A percentile compares a stretch with the other conserved stretches of the same genome.
Evolutionary conservation across 768 basidiomycete genomes (phyloP).

Genomic region (Coprinopsis marcescibilis): DNA sequence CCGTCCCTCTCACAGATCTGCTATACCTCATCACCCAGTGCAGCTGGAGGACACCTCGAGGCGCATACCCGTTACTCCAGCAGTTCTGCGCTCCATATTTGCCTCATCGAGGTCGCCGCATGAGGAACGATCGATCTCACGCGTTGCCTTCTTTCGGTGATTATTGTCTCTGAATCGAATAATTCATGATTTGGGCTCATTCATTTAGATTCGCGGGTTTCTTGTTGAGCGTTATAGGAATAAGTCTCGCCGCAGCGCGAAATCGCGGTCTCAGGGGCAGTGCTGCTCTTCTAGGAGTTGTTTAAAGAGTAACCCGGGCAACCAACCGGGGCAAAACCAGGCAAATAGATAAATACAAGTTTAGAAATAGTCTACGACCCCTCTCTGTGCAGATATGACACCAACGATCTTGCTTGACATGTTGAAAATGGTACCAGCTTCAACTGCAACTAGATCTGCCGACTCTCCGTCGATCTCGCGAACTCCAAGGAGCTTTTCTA

Average conservation of each 20-base stretch:
- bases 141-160: slow-evolving; percentile 83
- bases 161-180: slow-evolving; percentile 9
- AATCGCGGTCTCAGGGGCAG: slow-evolving; percentile 62
- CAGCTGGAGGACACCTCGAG: slow-evolving; percentile 37
- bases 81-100: slow-evolving; percentile 77
- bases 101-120: slow-evolving; percentile 76
- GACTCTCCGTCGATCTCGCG: slow-evolving; percentile 34
- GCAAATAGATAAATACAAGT: background rate
- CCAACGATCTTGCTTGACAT: slow-evolving; percentile 49
- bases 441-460: slow-evolving; percentile 56
- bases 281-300: slow-evolving; percentile 65
- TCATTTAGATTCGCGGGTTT: slow-evolving; percentile 70
- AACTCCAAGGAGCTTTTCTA: slow-evolving; percentile 35
- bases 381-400: slow-evolving; percentile 47
- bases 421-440: slow-evolving; percentile 55
- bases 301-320: slow-evolving; percentile 23
- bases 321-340: background rate
- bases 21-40: slow-evolving; percentile 32
- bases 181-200: background rate
- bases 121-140: slow-evolving; percentile 80
- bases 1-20: slow-evolving; percentile 27
- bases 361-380: slow-evolving; percentile 46
- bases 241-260: slow-evolving; percentile 68
- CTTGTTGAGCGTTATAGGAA: slow-evolving; percentile 73
- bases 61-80: slow-evolving; percentile 79